phyloP scores from a whole-genome alignment of 768 basidiomycete genomes.

The Mycena metata region DNA sequence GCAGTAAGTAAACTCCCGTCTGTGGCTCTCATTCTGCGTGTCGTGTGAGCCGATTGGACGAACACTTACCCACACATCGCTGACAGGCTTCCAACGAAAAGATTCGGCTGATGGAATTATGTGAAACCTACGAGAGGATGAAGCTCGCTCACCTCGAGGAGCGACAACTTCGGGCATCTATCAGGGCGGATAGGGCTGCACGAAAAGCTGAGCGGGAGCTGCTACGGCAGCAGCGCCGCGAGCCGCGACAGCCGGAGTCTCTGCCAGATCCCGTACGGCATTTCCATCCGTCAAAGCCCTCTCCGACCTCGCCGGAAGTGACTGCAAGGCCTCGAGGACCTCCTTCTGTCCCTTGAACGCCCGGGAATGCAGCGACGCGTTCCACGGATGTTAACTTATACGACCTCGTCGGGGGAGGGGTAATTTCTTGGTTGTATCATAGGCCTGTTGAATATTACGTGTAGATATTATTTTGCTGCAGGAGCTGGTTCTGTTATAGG shows the following conservation, averaged over 20 bases:
- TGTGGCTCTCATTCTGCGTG: not conserved
- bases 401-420: slow-evolving; percentile 10
- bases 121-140: slow-evolving; percentile 35
- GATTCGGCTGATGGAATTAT: slow-evolving; percentile 40
- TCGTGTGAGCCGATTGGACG: slow-evolving; percentile 9
- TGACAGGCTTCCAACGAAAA: slow-evolving; percentile 41
- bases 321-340: not conserved
- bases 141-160: slow-evolving; percentile 32
- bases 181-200: slow-evolving; percentile 38
- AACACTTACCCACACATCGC: slow-evolving; percentile 13
- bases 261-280: slow-evolving; percentile 22
- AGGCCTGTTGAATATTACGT: slow-evolving; percentile 13
- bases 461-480: not conserved
- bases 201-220: slow-evolving; percentile 36
- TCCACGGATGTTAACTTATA: slow-evolving; percentile 17
- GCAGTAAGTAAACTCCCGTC: slow-evolving; percentile 27
- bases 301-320: slow-evolving; percentile 30
- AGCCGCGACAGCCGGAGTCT: slow-evolving; percentile 28
- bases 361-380: slow-evolving; percentile 13
- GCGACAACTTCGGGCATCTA: slow-evolving; percentile 30
- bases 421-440: slow-evolving; percentile 19
- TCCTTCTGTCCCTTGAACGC: slow-evolving; percentile 10
- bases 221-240: slow-evolving; percentile 35
- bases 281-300: not conserved
- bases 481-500: no score